Evolutionary conservation across 2,329 filamentous ascomycete species (phyloP), one percentile per base, ranked within the genome.

Genomic region (Scleromitrula shiraiana): DNA sequence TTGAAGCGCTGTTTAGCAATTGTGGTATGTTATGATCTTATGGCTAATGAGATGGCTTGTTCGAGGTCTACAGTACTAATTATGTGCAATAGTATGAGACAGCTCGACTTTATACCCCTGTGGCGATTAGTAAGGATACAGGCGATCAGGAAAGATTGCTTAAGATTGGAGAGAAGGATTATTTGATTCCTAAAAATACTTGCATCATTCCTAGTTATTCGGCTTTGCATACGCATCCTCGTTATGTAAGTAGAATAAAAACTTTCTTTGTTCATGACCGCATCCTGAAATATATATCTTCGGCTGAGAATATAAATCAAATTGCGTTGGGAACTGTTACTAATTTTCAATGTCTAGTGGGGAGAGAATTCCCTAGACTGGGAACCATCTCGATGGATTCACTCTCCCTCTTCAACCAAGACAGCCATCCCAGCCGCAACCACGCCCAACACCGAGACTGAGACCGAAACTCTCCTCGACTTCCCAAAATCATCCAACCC

Each of bases 191-290:
- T 19, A 30, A 22, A 1, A 14, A 38, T 1, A 45, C 42, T 6
- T 38, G 20, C n/a, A 45, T 45, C 5, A 45, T 45, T 1, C 42
- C 42, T 6, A 45, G 42, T 15, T 45, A 45, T 4, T 45, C 42
- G 20, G 42, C 42, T 8, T 20, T 45, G 24, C 42, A 45, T 6
- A 45, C 33, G 1, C 33, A 38, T 22, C 42, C 42, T n/a, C 42
- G 42, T 5, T 10, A 45, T 4, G 29, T 32, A 32, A 32, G 29
- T 32, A 5, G 5, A 32, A 5, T 32, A 14, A 30, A 14, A 32
- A 2, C 10, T 32, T n/a, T 14, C 29, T 14, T 14, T 32, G 12
- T 32, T n/a, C 29, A n/a, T 14, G 15, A 9, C 9, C 29, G 29
- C 29, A 32, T 5, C 2, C 4, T 32, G 9, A 4, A 32, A 14